Conservation (phyloP, 495 filamentous ascomycete genomes). For the Neurospora sp. region DNA sequence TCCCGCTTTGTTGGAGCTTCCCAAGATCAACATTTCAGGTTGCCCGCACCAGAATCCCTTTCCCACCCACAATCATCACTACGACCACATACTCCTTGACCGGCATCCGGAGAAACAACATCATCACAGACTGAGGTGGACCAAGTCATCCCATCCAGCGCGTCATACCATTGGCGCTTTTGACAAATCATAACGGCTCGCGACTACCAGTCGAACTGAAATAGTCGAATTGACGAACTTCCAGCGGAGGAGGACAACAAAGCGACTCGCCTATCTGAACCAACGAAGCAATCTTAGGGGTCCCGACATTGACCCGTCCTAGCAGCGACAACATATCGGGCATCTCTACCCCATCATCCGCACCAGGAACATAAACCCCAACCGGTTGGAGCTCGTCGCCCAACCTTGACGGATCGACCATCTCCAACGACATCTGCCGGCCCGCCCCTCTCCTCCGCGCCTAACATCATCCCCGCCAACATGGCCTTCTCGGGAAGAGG, state of each 20-base stretch:
- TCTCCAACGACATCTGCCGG: neutral
- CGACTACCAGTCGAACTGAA: neutral
- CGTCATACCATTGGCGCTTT: neutral
- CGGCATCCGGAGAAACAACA: neutral
- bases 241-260: neutral
- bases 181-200: neutral
- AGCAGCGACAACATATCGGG: neutral
- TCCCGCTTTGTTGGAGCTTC: neutral
- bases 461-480: slow-evolving; percentile 56
- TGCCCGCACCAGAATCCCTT: neutral
- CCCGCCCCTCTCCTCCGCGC: slow-evolving; percentile 49
- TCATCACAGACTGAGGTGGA: neutral
- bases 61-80: neutral
- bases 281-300: neutral
- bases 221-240: neutral
- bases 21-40: slow-evolving; percentile 1
- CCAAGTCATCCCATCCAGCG: neutral
- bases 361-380: neutral
- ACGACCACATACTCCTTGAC: neutral
- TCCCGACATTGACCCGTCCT: neutral
- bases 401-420: neutral
- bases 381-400: neutral
- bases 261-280: neutral
- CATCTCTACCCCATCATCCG: neutral
- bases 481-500: slow-evolving; percentile 51